Evolutionary conservation across 805 yeast species (phyloP), one percentile per base, ranked within the genome.

Genomic region (Pichia manshurica): DNA sequence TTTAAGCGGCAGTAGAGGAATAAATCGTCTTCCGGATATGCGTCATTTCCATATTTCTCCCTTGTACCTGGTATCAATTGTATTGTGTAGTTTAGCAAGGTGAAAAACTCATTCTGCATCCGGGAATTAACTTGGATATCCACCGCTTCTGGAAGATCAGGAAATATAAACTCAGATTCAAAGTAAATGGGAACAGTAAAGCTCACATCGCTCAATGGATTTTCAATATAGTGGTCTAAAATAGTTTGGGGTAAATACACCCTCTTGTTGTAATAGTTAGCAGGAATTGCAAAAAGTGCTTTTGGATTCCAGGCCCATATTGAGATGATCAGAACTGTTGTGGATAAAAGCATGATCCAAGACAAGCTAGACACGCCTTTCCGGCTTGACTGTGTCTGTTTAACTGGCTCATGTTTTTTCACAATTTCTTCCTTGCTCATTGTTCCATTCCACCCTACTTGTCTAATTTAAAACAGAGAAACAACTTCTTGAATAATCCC

Each of bases 131-230:
- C 56, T 54, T 78, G 77, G 12, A 70, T 56, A 49, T 75, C 74
- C 1, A 75, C 59, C 1, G 84, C 88, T 38, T 70, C 70, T 1
- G 73, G 75, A 17, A 88, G 58, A 60, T 88, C 96, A 0, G 91
- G 90, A 54, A 82, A 81, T 16, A 66, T 62, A 53, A 79, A 71
- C 10, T 71, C 71, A 1, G 63, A 55, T n/a, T 64, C 62, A 20
- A 72, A 54, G 42, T 65, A 70, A 3, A 77, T 66, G 0, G 78
- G 79, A 5, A 77, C 66, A 2, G 56, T 64, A 37, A 78, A 45
- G 21, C 62, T 62, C 2, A 78, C 51, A 55, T 77, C 82, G 20
- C 63, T 54, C 39, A 71, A 62, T 12, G 72, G 74, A 42, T 70
- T 56, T 8, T 64, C 62, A n/a, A 54, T 46, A 40, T 52, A 65